Evolutionary conservation across 2,329 filamentous ascomycete species (phyloP).

Genomic region (Scleromitrula shiraiana): DNA sequence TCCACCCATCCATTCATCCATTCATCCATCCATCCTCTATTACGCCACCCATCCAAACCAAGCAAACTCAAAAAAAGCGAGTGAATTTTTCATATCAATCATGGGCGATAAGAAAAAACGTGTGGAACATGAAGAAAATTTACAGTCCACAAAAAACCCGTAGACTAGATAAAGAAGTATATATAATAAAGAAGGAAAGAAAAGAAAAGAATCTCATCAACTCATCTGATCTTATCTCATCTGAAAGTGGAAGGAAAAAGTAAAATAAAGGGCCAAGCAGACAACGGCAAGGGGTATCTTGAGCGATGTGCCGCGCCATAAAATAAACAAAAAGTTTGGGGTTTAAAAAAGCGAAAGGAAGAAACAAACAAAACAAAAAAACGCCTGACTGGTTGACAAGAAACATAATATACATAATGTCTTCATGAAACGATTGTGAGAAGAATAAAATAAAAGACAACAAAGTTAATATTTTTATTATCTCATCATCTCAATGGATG

Average conservation of each 20-base stretch:
- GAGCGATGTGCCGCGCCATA: constrained; percentile 7
- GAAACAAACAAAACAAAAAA: constrained; percentile 1
- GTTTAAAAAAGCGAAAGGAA: no score
- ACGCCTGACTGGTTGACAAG: constrained; percentile 2
- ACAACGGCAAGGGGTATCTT: constrained; percentile 8
- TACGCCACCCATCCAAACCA: no score
- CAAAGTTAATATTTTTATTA: no score
- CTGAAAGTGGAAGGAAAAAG: neutral
- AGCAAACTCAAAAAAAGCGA: no score
- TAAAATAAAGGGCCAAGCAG: constrained; percentile 2
- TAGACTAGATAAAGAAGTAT: no score
- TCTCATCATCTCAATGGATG: constrained; percentile 45
- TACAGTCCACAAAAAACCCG: no score
- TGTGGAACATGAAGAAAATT: no score
- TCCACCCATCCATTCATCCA: no score
- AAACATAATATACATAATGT: constrained; percentile 10
- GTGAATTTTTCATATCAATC: no score
- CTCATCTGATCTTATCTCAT: no score
- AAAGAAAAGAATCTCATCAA: neutral
- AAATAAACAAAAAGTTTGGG: constrained; percentile 3
- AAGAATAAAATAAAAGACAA: neutral
- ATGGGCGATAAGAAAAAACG: no score
- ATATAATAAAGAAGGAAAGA: neutral
- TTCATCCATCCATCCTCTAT: no score
- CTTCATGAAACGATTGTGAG: neutral